Evolutionary conservation across 2,329 filamentous ascomycete species (phyloP), one percentile per base, ranked within the genome.

Genomic region (Beauveria rudraprayagi): DNA sequence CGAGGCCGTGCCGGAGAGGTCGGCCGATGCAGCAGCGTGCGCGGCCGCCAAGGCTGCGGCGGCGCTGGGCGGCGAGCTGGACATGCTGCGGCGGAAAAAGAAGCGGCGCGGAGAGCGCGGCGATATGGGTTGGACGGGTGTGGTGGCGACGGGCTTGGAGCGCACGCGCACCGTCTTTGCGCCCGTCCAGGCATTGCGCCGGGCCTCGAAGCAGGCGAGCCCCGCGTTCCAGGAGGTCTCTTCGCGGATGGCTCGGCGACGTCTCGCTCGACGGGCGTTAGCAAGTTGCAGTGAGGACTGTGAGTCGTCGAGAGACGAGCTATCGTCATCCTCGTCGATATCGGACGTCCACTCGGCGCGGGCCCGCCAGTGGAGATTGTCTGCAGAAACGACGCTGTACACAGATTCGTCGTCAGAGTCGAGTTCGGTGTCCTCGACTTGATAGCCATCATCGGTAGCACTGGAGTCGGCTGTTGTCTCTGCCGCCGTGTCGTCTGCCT

Each of bases 101-200:
- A 81, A 73, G 11, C 81, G 78, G 37, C 77, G 78, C 0, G 78
- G 72, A 11, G 79, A 79, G 9, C 77, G 76, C 1, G 78, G 71
- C 19, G 78, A 77, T 2, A 77, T 73, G 5, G 77, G 76, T 5
- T 74, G 70, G 1, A 76, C 60, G 22, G 54, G 14, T 14, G 17
- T 62, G 5, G 77, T 72, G 65, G 80, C 82, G 16, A 17, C 30
- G 46, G 77, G 73, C 65, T 81, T 83, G 28, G 77, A 76, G 61
- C 80, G 80, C 52, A 85, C 72, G 52, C 80, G 80, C 41, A 81
- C 82, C 11, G 78, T 81, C 64, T 82, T 83, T 37, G 91, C 92
- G 37, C 89, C 88, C 1, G 92, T 93, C 93, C 93, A 97, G 7
- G 85, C 86, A 74, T 96, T 86, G 54, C 92, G 83, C 62, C 90